Base-by-base conservation (phyloP, 768 basidiomycete species). In the Russula emetica region DNA sequence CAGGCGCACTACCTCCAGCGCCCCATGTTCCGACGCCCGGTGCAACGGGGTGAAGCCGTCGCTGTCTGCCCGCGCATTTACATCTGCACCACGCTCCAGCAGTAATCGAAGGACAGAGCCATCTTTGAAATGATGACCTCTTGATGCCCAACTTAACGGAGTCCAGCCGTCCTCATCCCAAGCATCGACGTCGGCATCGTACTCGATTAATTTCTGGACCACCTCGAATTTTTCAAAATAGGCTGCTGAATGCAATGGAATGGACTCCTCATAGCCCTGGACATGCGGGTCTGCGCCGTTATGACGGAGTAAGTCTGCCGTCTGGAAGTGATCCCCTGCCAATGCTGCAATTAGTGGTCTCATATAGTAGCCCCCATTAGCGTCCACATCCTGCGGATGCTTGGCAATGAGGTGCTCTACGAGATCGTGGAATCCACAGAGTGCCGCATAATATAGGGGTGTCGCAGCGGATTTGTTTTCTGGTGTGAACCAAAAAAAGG, bases 241-340 rank as follows among this genome's bases (percentile, higher is more conserved):
- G 10, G 52, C 52, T 32, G 52, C 52, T 11, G 32, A 34, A 34
- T 36, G 52, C n/a, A 53, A n/a, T 11, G 32, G 20, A 8, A 32
- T 10, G 2, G 1, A 0, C 5, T 2, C 1, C 2, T 1, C 3
- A 5, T 2, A 2, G 18, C 30, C 52, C 10, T 9, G 10, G 1
- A 28, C 3, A 7, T 53, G n/a, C 1, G 34, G 32, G 20, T 32
- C 34, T 34, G n/a, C 34, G 18, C 52, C 52, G 32, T 22, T n/a
- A n/a, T 5, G 52, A 36, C n/a, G 20, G n/a, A 53, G 52, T 22
- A 36, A 13, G 5, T 53, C 20, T 53, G 52, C 52, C 20, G 34
- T 5, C 11, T 22, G 32, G n/a, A 53, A 53, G 52, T 53, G 52
- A 5, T 11, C 34, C 32, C 32, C 11, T 14, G 52, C 30, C 38